These are phyloP conservation scores for Pascua sp. DNA, from an alignment of 1,284 basidiomycete genomes.

Conservation along the genomic window DNA sequence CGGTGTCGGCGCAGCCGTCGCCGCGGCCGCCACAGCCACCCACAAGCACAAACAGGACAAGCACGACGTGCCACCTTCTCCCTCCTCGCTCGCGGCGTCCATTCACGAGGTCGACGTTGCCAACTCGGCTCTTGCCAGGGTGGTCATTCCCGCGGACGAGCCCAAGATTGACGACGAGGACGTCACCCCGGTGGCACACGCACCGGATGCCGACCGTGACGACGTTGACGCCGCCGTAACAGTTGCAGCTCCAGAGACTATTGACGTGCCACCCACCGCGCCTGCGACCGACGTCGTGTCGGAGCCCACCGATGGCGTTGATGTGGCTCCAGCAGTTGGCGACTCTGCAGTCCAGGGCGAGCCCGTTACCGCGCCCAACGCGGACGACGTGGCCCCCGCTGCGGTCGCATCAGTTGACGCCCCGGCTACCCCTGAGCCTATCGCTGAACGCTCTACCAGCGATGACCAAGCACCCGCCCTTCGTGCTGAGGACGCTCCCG, in stretches of 20 bases:
- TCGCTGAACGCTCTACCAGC: not conserved
- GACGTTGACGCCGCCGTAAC: not conserved
- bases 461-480: not conserved
- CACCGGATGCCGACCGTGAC: not conserved
- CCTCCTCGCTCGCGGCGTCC: too few species aligned
- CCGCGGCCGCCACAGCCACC: too few species aligned
- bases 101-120: slow-evolving; percentile 3
- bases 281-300: not conserved
- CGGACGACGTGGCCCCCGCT: not conserved
- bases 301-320: not conserved
- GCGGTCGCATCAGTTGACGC: not conserved
- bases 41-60: too few species aligned
- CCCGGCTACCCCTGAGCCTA: not conserved
- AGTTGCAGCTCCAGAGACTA: not conserved
- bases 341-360: not conserved
- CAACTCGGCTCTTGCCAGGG: slow-evolving; percentile 7
- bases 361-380: not conserved
- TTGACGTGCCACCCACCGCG: not conserved
- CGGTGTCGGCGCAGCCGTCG: not conserved
- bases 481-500: too few species aligned
- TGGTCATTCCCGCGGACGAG: not conserved
- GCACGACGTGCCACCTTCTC: too few species aligned
- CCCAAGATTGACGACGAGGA: not conserved
- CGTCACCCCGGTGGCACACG: not conserved
- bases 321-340: too few species aligned